phyloP scores from a whole-genome alignment of 306 rosid genomes.

The Comarum palustre region DNA sequence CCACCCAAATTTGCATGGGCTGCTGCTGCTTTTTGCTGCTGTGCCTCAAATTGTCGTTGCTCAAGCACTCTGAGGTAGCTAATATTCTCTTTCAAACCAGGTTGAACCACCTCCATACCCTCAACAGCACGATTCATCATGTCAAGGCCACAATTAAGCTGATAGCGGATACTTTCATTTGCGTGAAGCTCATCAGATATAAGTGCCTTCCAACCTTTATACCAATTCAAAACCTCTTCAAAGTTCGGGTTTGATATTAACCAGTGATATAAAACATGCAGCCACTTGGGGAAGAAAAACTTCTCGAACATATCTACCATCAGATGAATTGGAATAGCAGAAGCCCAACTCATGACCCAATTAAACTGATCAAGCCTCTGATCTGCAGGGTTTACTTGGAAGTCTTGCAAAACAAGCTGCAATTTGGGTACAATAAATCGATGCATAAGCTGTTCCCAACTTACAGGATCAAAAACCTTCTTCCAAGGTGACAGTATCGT shows the following conservation, averaged over 20 bases:
- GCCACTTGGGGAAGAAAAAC: constrained; percentile 82
- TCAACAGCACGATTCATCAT: constrained; percentile 90
- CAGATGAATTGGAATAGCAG: constrained; percentile 69
- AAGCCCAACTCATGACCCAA: constrained; percentile 90
- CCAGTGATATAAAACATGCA: constrained; percentile 81
- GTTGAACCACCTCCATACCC: constrained; percentile 86
- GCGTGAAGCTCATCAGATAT: constrained; percentile 79
- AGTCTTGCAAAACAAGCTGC: constrained; percentile 82
- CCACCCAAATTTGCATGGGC: constrained; percentile 55
- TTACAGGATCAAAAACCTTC: constrained; percentile 67
- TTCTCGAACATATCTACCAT: constrained; percentile 88
- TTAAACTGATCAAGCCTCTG: constrained; percentile 81
- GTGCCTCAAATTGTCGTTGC: constrained; percentile 91
- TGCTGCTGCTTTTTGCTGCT: constrained; percentile 75
- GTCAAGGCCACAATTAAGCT: constrained; percentile 76
- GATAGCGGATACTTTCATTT: constrained; percentile 62
- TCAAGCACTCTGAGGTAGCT: constrained; percentile 71
- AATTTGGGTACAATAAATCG: constrained; percentile 83
- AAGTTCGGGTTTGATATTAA: constrained; percentile 72
- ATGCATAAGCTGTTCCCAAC: constrained; percentile 91
- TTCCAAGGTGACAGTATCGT: constrained; percentile 88
- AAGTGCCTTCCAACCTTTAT: constrained; percentile 82
- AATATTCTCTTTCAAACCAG: constrained; percentile 78
- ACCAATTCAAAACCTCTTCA: constrained; percentile 87
- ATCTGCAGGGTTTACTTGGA: constrained; percentile 76